Percentiles rank a stretch among this genome's conserved stretches.
Conservation (phyloP, 192 early-diverging fungal genomes). For the Coemansia sp. region DNA sequence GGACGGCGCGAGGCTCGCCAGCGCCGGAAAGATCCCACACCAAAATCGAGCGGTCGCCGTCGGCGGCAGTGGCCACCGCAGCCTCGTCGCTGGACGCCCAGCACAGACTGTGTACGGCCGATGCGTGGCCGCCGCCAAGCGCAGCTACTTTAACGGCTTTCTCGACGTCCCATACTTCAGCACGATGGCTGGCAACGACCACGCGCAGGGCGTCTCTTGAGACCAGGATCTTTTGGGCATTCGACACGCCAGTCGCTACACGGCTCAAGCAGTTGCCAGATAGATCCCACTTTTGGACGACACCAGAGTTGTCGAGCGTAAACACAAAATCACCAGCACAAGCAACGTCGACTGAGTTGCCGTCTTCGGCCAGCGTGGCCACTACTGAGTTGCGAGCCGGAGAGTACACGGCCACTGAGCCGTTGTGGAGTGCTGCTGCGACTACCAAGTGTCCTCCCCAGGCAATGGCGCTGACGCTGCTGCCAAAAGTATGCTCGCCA, state of each 20-base stretch:
- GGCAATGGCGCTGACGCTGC: slow-evolving; percentile 20
- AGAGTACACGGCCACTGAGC: slow-evolving; percentile 42
- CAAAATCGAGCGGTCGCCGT: slow-evolving; percentile 39
- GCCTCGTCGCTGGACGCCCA: slow-evolving; percentile 45
- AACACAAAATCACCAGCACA: slow-evolving; percentile 13
- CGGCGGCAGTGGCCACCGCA: slow-evolving; percentile 36
- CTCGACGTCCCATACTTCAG: slow-evolving; percentile 45
- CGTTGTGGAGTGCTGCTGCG: slow-evolving; percentile 31
- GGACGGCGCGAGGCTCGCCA: slow-evolving; percentile 21
- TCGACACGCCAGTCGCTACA: slow-evolving; percentile 27
- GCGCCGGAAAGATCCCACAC: slow-evolving; percentile 33
- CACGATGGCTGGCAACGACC: slow-evolving; percentile 44
- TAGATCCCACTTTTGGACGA: slow-evolving; percentile 40
- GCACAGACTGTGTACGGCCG: slow-evolving; percentile 28
- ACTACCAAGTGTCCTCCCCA: slow-evolving; percentile 35
- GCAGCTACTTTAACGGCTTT: slow-evolving; percentile 19
- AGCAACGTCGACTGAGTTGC: not conserved
- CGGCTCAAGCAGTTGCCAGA: not conserved
- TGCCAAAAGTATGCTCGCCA: slow-evolving; percentile 31
- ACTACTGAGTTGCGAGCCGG: slow-evolving; percentile 47
- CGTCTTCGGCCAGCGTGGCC: slow-evolving; percentile 10
- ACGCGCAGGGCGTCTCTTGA: slow-evolving; percentile 27
- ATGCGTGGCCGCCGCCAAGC: slow-evolving; percentile 25
- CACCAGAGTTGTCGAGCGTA: slow-evolving; percentile 30
- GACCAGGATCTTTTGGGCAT: slow-evolving; percentile 27